A percentile compares a stretch with the other conserved stretches of the same genome.
Evolutionary conservation across 129 eudicot genomes (phyloP).

Genomic region (Arctium minus): DNA sequence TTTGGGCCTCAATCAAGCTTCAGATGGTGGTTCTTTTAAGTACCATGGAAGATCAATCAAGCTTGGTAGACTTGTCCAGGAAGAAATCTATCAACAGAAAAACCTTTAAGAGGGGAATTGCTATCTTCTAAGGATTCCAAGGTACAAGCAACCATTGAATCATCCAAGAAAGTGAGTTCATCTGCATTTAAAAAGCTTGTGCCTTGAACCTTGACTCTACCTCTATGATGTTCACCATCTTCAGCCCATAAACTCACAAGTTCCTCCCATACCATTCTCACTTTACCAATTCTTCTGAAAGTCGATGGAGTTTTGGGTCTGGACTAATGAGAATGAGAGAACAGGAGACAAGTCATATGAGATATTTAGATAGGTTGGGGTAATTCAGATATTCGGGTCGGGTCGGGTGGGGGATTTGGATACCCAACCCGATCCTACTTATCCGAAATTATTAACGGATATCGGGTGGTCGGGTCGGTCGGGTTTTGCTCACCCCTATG

Average conservation of each 20-base stretch:
- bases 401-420: no score
- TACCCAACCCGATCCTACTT: no score
- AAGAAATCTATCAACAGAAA: constrained; percentile 74
- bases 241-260: constrained; percentile 81
- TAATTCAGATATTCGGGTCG: no score
- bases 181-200: constrained; percentile 67
- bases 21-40: constrained; percentile 72
- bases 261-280: constrained; percentile 86
- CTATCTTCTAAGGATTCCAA: constrained; percentile 73
- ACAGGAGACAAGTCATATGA: no score
- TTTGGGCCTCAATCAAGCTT: not conserved
- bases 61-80: constrained; percentile 69
- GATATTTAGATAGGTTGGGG: no score
- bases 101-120: constrained; percentile 51
- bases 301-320: constrained; percentile 8
- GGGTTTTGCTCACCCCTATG: no score
- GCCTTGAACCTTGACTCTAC: constrained; percentile 65
- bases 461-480: no score
- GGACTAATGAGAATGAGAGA: no score
- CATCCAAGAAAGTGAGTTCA: constrained; percentile 72
- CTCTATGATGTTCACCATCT: constrained; percentile 74
- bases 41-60: constrained; percentile 72
- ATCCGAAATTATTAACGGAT: no score
- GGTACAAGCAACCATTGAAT: constrained; percentile 74
- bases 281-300: constrained; percentile 55